Evolutionary conservation across 2,329 filamentous ascomycete species (phyloP), one percentile per base, ranked within the genome.

Genomic region (Neodidymelliopsis sp.): DNA sequence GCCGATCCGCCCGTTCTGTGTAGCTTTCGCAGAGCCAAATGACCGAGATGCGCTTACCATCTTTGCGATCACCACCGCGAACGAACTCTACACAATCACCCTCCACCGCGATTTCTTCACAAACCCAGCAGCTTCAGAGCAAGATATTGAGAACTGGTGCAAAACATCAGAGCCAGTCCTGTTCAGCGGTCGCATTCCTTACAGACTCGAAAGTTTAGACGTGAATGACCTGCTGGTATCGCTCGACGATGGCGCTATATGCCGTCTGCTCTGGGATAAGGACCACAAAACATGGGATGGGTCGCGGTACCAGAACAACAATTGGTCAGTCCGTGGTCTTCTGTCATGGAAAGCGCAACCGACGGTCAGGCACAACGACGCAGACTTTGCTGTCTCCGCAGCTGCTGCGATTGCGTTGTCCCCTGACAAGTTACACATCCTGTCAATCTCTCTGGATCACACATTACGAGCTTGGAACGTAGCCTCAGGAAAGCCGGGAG

Each of bases 381-480:
- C 90, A 72, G 87, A 91, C 54, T 76, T 75, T 16, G 60, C 70
- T 11, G 53, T 84, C 53, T 85, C 83, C 48, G 81, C 88, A 2
- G 85, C 87, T 3, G 85, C 85, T 0, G 86, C 88, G 4, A 81
- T 80, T 28, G 70, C 68, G 1, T 49, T 75, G 24, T 79, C 77
- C 28, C 76, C 76, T 4, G 77, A 79, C 48, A 68, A 66, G 13
- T 84, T 56, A 72, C 84, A 69, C 60, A 75, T 86, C 8, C 90
- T 96, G 62, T 92, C 92, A 0, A 84, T 96, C 37, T 94, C 89
- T 56, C 78, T 99, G 51, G 92, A 99, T 62, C 92, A 99, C 69
- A 87, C 86, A 9, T 77, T 99, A 67, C 87, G 91, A 64, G 86
- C 94, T 28, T 97, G 94, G 93, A 94, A 96, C 66, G 79, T 93